These are phyloP conservation scores for Luzula sylvatica DNA, from an alignment of 176 grass and related monocot genomes.

Conservation along the genomic window DNA sequence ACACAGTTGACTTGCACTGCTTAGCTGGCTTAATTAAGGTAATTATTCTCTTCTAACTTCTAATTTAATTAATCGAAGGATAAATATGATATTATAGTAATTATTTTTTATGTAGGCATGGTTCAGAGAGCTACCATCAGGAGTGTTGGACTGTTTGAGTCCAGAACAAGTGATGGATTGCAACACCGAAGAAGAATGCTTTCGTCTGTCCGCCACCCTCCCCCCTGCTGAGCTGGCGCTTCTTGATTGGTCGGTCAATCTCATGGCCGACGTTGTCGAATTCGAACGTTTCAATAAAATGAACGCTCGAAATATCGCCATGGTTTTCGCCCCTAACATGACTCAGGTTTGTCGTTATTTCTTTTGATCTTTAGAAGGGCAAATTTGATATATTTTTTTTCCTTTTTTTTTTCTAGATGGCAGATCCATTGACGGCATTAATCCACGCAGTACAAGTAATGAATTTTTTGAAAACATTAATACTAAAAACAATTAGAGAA, in stretches of 20 bases:
- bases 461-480: constrained; percentile 86
- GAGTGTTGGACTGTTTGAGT: constrained; percentile 52
- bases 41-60: not conserved
- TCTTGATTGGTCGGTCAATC: constrained; percentile 80
- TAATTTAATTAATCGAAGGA: not conserved
- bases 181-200: constrained; percentile 69
- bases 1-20: constrained; percentile 73
- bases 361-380: not conserved
- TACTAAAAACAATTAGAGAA: constrained; percentile 63
- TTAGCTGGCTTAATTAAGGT: constrained; percentile 96
- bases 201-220: constrained; percentile 41
- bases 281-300: constrained; percentile 84
- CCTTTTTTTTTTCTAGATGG: constrained; percentile 61
- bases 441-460: constrained; percentile 92
- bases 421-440: constrained; percentile 80
- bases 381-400: too few species aligned
- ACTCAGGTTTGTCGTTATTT: constrained; percentile 58
- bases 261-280: constrained; percentile 88
- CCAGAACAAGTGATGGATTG: constrained; percentile 77
- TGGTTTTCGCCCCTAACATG: constrained; percentile 99
- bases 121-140: constrained; percentile 83
- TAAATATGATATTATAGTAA: not conserved
- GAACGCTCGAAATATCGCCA: constrained; percentile 87
- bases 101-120: constrained; percentile 54
- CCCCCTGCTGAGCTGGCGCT: constrained; percentile 59